Evolutionary conservation across 371 early-diverging fungal genomes (phyloP).

Genomic region (Dentiscutata heterogama): DNA sequence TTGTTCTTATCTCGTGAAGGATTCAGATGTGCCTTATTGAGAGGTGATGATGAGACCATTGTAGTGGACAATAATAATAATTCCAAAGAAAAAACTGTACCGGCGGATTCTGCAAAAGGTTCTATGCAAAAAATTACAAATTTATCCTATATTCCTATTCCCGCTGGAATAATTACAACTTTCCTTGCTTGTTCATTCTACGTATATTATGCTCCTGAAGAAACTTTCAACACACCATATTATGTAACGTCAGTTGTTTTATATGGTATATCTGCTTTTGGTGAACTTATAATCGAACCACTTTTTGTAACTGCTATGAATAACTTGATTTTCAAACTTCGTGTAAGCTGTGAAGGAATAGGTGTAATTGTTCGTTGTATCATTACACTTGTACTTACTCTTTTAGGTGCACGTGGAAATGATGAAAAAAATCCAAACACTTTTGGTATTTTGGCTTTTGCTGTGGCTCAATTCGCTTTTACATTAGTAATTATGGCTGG

Average conservation of each 20-base stretch:
- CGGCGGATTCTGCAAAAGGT: conserved; percentile 26
- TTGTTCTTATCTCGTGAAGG: conserved; percentile 94
- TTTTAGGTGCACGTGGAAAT: conserved; percentile 59
- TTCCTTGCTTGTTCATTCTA: conserved; percentile 41
- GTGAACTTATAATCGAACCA: conserved; percentile 87
- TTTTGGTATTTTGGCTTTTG: conserved; percentile 79
- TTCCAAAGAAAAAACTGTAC: background rate
- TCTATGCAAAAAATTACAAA: conserved; percentile 41
- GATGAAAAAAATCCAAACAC: conserved; percentile 51
- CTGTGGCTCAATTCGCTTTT: conserved; percentile 79
- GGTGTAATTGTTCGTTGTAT: conserved; percentile 82
- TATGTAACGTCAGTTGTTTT: conserved; percentile 49
- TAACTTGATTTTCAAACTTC: conserved; percentile 76
- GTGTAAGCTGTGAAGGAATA: conserved; percentile 84
- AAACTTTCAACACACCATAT: conserved; percentile 33
- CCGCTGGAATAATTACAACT: conserved; percentile 37
- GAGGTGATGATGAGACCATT: conserved; percentile 47
- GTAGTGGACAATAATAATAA: background rate
- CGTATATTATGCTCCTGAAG: conserved; percentile 26
- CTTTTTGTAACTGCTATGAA: conserved; percentile 80
- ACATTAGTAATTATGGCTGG: conserved; percentile 65
- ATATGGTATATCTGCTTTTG: conserved; percentile 77
- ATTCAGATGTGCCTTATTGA: conserved; percentile 84
- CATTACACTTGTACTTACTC: conserved; percentile 69
- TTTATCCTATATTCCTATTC: conserved; percentile 46